A percentile compares a stretch with the other conserved stretches of the same genome.
Evolutionary conservation across 73 alveolate genomes (phyloP).

Genomic region (Breviolum minutum): DNA sequence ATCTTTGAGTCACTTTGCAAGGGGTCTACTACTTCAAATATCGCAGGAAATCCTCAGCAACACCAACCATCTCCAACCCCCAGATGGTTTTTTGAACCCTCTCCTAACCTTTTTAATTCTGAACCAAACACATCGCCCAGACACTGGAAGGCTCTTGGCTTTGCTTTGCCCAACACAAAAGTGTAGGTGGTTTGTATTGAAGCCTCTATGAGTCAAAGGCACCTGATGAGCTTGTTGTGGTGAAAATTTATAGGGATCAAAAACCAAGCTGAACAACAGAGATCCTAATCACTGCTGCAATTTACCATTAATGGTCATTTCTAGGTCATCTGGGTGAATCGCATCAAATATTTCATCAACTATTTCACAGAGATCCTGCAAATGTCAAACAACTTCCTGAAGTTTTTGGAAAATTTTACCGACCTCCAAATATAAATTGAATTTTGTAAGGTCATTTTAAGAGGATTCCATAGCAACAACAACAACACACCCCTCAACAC

Average conservation of each 20-base stretch:
- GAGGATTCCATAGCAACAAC: no score
- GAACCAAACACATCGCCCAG: not conserved
- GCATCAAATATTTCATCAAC: not conserved
- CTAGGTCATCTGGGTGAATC: not conserved
- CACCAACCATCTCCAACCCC: no score
- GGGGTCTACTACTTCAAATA: no score
- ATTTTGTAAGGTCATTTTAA: not conserved
- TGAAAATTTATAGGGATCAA: not conserved
- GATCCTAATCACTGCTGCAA: not conserved
- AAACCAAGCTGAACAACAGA: not conserved
- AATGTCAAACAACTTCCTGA: no score
- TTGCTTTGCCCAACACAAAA: constrained; percentile 87
- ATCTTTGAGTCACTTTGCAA: no score
- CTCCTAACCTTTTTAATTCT: no score
- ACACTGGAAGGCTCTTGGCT: constrained; percentile 33
- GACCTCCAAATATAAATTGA: not conserved
- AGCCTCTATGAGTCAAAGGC: constrained; percentile 88
- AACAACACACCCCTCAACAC: no score
- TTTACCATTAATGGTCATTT: not conserved
- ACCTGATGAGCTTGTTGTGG: not conserved
- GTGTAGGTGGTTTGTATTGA: constrained; percentile 57
- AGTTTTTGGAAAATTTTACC: no score
- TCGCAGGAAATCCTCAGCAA: no score
- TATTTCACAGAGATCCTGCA: not conserved
- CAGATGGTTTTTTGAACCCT: no score